phyloP scores from a whole-genome alignment of 257 asterid genomes.

The Nicotiana undulata region DNA sequence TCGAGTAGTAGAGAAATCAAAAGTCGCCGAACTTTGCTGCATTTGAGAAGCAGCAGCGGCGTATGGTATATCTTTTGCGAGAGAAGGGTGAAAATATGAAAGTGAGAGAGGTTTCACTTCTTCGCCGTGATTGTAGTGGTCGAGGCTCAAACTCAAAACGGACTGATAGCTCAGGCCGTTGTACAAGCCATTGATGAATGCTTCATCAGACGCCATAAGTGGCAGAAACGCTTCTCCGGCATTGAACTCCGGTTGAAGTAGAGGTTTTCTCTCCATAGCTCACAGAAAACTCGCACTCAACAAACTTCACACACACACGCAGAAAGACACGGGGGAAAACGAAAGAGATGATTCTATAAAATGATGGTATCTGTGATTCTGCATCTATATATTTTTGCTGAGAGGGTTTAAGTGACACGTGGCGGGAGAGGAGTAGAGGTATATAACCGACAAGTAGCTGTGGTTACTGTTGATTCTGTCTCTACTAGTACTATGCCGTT shows the following conservation, averaged over 20 bases:
- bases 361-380: not conserved
- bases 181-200: not conserved
- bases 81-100: not conserved
- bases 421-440: not conserved
- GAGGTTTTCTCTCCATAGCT: not conserved
- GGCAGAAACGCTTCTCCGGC: not conserved
- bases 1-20: not conserved
- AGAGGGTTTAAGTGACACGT: conserved; percentile 4
- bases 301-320: too few species aligned
- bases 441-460: conserved; percentile 16
- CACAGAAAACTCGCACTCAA: not conserved
- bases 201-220: not conserved
- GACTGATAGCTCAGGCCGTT: not conserved
- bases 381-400: not conserved
- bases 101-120: not conserved
- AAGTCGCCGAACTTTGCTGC: not conserved
- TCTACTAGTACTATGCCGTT: not conserved
- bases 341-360: not conserved
- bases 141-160: not conserved
- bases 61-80: not conserved
- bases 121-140: not conserved
- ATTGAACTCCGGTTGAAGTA: not conserved
- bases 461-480: conserved; percentile 5
- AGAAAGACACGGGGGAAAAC: not conserved
- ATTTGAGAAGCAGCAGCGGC: not conserved